Base-by-base conservation (phyloP, 2,329 filamentous ascomycete species). In the Herpotrichia juniperi region DNA sequence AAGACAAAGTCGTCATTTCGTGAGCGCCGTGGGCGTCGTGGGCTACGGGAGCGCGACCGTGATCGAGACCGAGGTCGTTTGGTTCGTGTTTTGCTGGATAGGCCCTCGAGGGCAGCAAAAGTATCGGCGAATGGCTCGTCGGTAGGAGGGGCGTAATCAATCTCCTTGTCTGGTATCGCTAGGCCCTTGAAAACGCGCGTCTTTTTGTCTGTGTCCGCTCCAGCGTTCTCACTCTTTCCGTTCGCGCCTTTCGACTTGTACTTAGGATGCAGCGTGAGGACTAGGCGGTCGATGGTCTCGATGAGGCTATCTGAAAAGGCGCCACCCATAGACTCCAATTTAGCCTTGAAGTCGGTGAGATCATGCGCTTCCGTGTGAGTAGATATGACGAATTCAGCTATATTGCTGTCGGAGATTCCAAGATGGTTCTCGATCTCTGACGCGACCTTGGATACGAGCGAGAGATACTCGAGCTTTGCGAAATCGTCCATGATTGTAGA, bases 301-400 rank as follows among this genome's bases (percentile, higher is more conserved):
- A 96, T 83, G 63, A 99, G 78, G 76, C 90, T 96, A 49, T 86
- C 83, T 0, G 93, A 91, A 59, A 97, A 96, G 37, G 88, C 92
- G 57, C 88, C 90, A 49, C 89, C 90, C 75, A 96, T 87, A 25
- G 81, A 84, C 61, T 87, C 84, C 60, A 97, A 81, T 68, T 86
- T 86, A 60, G 80, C 79, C 77, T 89, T 89, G 78, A 97, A 99
- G 24, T 89, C 87, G 46, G 82, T 75, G 50, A 90, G 80, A 24
- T 83, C 83, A 46, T 80, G 82, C 78, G 87, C 89, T 82, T 93
- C 85, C 71, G 88, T 76, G 65, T 96, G 91, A 71, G 96, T 89
- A 56, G 90, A 90, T 69, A 99, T 96, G 66, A 99, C 86, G 71
- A 96, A 99, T 75, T 99, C 94, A 63, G 94, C 93, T 22, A 99